Percentiles rank a stretch among this genome's conserved stretches.
Conservation (phyloP, 192 early-diverging fungal species). For the Rhizoclosmatium globosum region DNA sequence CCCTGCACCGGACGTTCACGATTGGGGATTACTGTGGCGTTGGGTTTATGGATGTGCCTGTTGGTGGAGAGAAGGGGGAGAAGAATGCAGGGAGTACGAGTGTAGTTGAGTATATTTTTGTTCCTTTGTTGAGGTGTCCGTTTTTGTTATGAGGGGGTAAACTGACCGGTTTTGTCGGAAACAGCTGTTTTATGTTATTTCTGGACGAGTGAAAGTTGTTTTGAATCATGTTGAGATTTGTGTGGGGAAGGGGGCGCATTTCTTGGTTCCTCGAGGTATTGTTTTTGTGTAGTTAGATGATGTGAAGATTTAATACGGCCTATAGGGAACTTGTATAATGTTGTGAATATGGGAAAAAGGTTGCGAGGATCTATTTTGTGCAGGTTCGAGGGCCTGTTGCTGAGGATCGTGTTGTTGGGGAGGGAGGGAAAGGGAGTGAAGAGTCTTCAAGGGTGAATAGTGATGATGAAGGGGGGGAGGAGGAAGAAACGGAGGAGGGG, state of each 20-base stretch:
- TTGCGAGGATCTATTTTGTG: constrained; percentile 2
- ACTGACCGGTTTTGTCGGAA: neutral
- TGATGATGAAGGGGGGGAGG: too few species aligned
- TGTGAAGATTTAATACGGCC: too few species aligned
- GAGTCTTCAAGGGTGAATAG: too few species aligned
- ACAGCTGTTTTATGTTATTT: constrained; percentile 3
- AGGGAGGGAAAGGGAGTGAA: neutral
- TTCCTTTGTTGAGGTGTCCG: neutral
- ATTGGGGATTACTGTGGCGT: constrained; percentile 3
- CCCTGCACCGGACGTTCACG: constrained; percentile 7
- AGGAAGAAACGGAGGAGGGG: too few species aligned
- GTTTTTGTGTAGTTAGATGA: neutral
- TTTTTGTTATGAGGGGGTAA: neutral
- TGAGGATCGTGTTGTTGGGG: neutral
- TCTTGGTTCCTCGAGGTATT: constrained; percentile 1
- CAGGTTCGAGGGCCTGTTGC: neutral
- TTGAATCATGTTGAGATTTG: neutral
- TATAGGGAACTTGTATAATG: neutral
- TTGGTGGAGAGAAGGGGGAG: neutral
- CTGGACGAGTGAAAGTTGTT: constrained; percentile 8
- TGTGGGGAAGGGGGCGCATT: constrained; percentile 5
- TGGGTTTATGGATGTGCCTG: constrained; percentile 21
- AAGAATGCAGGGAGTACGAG: neutral
- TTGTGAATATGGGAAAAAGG: neutral
- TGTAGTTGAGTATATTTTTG: neutral